Evolutionary conservation across 345 rosid genomes (phyloP), one percentile per base, ranked within the genome.

Genomic region (Euphorbia lathyris): DNA sequence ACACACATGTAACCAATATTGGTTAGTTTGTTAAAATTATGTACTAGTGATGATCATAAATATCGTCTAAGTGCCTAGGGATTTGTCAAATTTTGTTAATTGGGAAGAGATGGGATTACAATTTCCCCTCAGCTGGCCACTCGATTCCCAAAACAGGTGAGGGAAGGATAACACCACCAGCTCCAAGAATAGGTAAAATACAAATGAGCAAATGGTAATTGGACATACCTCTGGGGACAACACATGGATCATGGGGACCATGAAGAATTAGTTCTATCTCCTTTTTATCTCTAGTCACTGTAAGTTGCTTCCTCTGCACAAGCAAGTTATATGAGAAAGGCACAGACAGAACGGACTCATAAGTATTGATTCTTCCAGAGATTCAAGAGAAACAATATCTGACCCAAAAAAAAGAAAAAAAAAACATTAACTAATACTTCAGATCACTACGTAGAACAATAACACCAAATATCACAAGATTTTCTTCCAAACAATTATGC

Each of bases 241-340:
- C 97, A 70, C 99, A 95, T 7, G 98, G 99, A 85, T 92, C 99
- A 75, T 92, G 98, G 62, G 97, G 98, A 58, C 99, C 99, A 4
- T 97, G 94, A 0, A 94, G 94, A 34, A 87, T 83, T 61, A 92
- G 83, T 71, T 90, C 96, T 0, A 81, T 89, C 75, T 92, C 99
- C 63, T 80, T 36, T 69, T 84, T 90, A 16, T 95, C 96, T 80
- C 98, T 71, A 5, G 90, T 92, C 58, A 95, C 99, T 0, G 99
- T 92, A 4, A 83, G 62, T 65, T 95, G 99, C 82, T 85, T 87
- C 81, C 51, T 92, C 99, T 95, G 90, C 72, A 23, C 47, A 71
- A 66, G 25, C 12, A 69, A 34, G 43, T 40, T 40, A 40, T 5
- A 40, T 40, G 43, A 40, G 43, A 40, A 40, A 40, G 43, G 11